These are phyloP conservation scores for Neocatenulostroma microsporum DNA, from an alignment of 2,329 filamentous ascomycete genomes.

Conservation along the genomic window DNA sequence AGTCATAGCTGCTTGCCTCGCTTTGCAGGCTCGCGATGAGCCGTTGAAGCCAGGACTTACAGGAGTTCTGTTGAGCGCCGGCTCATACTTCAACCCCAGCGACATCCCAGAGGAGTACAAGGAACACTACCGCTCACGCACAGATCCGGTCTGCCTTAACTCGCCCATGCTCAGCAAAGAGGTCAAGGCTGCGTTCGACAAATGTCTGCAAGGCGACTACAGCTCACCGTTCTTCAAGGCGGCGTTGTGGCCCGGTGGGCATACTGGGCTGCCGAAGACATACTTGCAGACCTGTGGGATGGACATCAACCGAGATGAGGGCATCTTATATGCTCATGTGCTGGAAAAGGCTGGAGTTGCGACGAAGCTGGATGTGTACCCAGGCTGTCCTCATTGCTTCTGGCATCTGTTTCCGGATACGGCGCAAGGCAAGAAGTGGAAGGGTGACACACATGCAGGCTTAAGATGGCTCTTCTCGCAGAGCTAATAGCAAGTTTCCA, in stretches of 20 bases:
- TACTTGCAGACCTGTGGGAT: constrained; percentile 14
- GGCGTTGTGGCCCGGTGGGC: constrained; percentile 7
- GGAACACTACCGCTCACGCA: constrained; percentile 26
- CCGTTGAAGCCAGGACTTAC: constrained; percentile 37
- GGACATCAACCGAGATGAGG: constrained; percentile 14
- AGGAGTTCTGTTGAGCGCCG: constrained; percentile 37
- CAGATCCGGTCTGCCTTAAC: constrained; percentile 31
- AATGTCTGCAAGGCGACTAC: constrained; percentile 8
- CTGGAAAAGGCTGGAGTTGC: constrained; percentile 10
- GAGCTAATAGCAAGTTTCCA: too few species aligned
- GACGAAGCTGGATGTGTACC: constrained; percentile 12
- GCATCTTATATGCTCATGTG: constrained; percentile 9
- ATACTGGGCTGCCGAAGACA: constrained; percentile 8
- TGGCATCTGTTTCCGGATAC: constrained; percentile 21
- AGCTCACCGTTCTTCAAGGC: constrained; percentile 8
- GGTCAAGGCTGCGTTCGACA: constrained; percentile 7
- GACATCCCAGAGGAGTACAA: constrained; percentile 32
- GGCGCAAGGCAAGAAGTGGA: constrained; percentile 19
- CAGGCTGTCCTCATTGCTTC: constrained; percentile 34
- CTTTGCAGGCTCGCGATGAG: constrained; percentile 34
- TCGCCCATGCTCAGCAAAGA: constrained; percentile 18
- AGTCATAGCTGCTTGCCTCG: constrained; percentile 40
- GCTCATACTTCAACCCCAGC: constrained; percentile 18
- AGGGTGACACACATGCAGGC: constrained; percentile 24
- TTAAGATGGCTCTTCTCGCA: constrained; percentile 30